Base-by-base conservation (phyloP, 23 red algal genomes). In the Gracilaria gracilis region DNA sequence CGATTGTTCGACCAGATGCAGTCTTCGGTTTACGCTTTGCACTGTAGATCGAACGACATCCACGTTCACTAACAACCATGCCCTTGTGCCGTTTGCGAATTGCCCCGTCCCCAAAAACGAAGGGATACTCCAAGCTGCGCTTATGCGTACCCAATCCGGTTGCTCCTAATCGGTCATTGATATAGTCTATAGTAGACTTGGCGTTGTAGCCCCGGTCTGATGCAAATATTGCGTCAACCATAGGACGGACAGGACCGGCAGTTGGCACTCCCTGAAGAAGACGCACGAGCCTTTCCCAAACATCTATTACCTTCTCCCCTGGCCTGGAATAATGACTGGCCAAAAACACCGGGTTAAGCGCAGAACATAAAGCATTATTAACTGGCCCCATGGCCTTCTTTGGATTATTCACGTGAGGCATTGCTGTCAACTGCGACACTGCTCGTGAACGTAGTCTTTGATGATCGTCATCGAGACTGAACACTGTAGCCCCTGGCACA, bases 41-140 rank as follows among this genome's bases (percentile, higher is more conserved):
- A 20, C 83, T 86, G 39, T 86, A 86, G 23, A 86, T 69, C 7
- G 64, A 46, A 1, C 44, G 0, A 16, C 62, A 86, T 5, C 83
- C 83, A 0, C 49, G 37, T 54, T 70, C 64, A 57, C 46, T 59
- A 19, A 86, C 51, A 73, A 48, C 2, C 64, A 86, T 75, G 1
- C 65, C 83, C 35, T 86, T 86, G 35, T 86, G 83, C 48, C 27
- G 12, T 32, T 86, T 75, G 4, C 83, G 17, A 29, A 86, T 75
- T 0, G 83, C 2, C 11, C 83, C 83, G 8, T 75, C 83, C 9
- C 66, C 83, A 2, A 49, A 86, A 9, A 86, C 83, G 14, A 74
- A 86, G 12, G 64, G 83, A 57, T 55, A 86, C 0, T 86, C 83
- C 1, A 75, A 33, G 57, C 83, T 86, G 12, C 66, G 37, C 36